These are phyloP conservation scores for Fonsecaea erecta DNA, from an alignment of 2,329 filamentous ascomycete species.

Conservation along the genomic window DNA sequence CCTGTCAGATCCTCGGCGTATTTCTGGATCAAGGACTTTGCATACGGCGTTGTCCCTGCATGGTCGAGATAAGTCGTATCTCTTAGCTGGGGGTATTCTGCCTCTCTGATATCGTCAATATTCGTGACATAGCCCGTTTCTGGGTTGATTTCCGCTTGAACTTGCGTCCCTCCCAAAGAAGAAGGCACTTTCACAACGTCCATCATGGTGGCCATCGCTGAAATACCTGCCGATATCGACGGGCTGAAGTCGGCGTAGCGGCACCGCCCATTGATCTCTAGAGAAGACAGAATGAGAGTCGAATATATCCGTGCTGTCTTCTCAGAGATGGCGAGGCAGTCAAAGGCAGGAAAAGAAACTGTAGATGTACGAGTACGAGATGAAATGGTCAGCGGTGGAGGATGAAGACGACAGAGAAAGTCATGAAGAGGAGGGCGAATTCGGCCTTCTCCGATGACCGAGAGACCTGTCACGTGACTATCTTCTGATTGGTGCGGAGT, in stretches of 20 bases:
- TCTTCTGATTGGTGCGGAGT: constrained; percentile 25
- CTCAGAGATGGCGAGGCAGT: background rate
- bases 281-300: constrained; percentile 7
- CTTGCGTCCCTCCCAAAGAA: constrained; percentile 3
- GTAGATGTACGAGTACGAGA: constrained; percentile 26
- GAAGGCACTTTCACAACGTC: background rate
- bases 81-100: constrained; percentile 54
- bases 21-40: constrained; percentile 77
- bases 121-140: constrained; percentile 48
- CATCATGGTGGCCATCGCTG: constrained; percentile 31
- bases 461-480: constrained; percentile 4
- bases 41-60: constrained; percentile 85
- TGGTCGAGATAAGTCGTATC: constrained; percentile 86
- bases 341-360: background rate
- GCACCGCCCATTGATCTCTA: constrained; percentile 25
- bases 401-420: constrained; percentile 1
- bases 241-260: background rate
- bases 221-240: constrained; percentile 18
- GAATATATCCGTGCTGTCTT: constrained; percentile 9
- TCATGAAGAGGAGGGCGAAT: background rate
- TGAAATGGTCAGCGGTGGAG: constrained; percentile 2
- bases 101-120: constrained; percentile 52
- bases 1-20: constrained; percentile 80
- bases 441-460: constrained; percentile 26
- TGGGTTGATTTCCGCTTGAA: constrained; percentile 22